These are phyloP conservation scores for Ailanthus altissimus DNA, from an alignment of 345 rosid genomes.

Conservation along the genomic window DNA sequence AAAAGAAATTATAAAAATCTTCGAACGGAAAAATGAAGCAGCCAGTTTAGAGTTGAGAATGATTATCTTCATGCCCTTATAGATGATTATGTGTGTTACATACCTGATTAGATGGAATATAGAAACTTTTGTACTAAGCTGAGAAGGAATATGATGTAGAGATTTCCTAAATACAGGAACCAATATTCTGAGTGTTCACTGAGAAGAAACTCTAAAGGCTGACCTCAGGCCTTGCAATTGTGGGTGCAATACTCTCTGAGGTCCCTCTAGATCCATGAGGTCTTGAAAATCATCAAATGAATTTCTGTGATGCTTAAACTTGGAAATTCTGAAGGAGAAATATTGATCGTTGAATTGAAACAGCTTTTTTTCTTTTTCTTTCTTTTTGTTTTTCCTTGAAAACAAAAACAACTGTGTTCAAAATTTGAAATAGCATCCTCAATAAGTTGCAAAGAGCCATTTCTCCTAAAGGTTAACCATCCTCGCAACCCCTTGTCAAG, in stretches of 20 bases:
- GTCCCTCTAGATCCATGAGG: not conserved
- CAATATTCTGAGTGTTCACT: not conserved
- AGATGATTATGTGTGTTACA: not conserved
- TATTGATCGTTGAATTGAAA: too few species aligned
- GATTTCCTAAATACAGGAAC: slow-evolving; percentile 6
- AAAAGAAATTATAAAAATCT: not conserved
- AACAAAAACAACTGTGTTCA: too few species aligned
- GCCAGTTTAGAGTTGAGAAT: not conserved
- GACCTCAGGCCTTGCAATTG: slow-evolving; percentile 13
- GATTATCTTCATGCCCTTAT: not conserved
- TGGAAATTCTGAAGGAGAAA: not conserved
- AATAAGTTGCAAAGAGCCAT: not conserved
- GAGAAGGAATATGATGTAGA: not conserved
- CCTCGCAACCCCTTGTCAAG: not conserved
- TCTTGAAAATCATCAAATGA: not conserved
- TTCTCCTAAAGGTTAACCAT: not conserved
- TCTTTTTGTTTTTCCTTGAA: too few species aligned
- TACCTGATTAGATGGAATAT: not conserved
- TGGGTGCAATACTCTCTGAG: slow-evolving; percentile 12
- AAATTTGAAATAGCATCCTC: too few species aligned
- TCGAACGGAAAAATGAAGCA: not conserved
- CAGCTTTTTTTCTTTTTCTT: too few species aligned
- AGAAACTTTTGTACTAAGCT: not conserved
- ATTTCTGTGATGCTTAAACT: too few species aligned
- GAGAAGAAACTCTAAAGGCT: slow-evolving; percentile 2